These are phyloP conservation scores for Ophiostoma ulmi DNA, from an alignment of 2,329 filamentous ascomycete genomes.

Conservation along the genomic window DNA sequence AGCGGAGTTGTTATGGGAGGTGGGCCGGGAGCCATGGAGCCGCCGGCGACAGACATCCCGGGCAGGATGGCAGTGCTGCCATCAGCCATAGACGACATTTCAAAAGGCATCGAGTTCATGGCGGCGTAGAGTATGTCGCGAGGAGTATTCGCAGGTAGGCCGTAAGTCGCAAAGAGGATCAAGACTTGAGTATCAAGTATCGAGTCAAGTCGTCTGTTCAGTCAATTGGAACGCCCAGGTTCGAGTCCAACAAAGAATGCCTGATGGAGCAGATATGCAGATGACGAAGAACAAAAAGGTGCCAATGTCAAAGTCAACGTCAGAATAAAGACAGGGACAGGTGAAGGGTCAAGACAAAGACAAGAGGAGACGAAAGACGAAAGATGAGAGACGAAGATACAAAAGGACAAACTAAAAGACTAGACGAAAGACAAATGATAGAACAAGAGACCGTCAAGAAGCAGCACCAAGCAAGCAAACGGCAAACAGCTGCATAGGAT, in stretches of 20 bases:
- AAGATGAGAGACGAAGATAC: background rate
- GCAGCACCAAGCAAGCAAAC: background rate
- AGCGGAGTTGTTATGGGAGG: background rate
- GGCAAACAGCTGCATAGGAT: slow-evolving; percentile 3
- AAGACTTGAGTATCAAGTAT: background rate
- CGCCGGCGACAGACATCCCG: slow-evolving; percentile 5
- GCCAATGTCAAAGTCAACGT: background rate
- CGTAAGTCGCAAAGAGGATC: background rate
- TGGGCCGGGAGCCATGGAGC: slow-evolving; percentile 3
- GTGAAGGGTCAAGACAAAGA: background rate
- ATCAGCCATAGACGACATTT: background rate
- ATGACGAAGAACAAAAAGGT: background rate
- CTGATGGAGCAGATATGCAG: slow-evolving; percentile 6
- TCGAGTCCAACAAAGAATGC: background rate
- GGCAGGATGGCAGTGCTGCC: background rate
- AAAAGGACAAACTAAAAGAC: background rate
- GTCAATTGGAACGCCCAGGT: background rate
- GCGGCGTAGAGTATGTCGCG: slow-evolving; percentile 3
- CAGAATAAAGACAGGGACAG: background rate
- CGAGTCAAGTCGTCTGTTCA: background rate
- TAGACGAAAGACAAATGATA: background rate
- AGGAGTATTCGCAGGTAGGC: background rate
- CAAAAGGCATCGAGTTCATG: background rate
- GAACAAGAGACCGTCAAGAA: slow-evolving; percentile 3
- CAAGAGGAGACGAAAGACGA: slow-evolving; percentile 7